Percentiles rank a stretch among this genome's conserved stretches.
phyloP scores from a whole-genome alignment of 192 early-diverging fungal species.

The Dissophora ornata region DNA sequence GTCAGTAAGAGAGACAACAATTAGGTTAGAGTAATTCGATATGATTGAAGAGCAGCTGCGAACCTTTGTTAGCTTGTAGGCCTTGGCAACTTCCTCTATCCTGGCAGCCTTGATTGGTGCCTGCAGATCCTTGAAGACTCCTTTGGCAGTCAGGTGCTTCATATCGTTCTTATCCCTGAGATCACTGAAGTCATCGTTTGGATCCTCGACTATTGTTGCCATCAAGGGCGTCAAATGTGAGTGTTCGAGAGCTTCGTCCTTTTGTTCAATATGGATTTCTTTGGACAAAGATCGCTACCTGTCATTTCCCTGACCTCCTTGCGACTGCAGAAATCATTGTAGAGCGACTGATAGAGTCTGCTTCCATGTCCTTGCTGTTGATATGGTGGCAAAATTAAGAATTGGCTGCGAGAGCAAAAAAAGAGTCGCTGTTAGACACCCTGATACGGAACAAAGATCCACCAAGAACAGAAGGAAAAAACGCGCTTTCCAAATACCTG shows the following conservation, averaged over 20 bases:
- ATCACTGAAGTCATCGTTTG: conserved; percentile 88
- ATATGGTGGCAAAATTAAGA: conserved; percentile 92
- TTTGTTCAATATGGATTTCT: no score
- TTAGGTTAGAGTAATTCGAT: not conserved
- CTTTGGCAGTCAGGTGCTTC: conserved; percentile 64
- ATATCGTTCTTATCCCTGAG: conserved; percentile 90
- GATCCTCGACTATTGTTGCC: conserved; percentile 83
- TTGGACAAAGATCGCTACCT: conserved; percentile 62
- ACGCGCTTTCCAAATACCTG: no score
- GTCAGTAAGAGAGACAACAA: no score
- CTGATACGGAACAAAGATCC: no score
- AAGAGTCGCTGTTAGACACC: no score
- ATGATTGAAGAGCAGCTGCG: no score
- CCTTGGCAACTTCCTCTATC: conserved; percentile 61
- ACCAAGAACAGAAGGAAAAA: no score
- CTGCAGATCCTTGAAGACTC: conserved; percentile 68
- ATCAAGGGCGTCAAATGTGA: not conserved
- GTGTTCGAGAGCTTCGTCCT: no score
- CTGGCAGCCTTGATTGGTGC: conserved; percentile 67
- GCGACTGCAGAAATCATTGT: conserved; percentile 60
- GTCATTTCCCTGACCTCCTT: conserved; percentile 68
- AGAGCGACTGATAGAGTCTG: conserved; percentile 72
- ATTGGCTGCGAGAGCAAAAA: conserved; percentile 73
- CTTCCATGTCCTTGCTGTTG: conserved; percentile 87
- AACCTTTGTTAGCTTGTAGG: conserved; percentile 82